Evolutionary conservation across 2,329 filamentous ascomycete species (phyloP).

Genomic region (Alternaria postmessia): DNA sequence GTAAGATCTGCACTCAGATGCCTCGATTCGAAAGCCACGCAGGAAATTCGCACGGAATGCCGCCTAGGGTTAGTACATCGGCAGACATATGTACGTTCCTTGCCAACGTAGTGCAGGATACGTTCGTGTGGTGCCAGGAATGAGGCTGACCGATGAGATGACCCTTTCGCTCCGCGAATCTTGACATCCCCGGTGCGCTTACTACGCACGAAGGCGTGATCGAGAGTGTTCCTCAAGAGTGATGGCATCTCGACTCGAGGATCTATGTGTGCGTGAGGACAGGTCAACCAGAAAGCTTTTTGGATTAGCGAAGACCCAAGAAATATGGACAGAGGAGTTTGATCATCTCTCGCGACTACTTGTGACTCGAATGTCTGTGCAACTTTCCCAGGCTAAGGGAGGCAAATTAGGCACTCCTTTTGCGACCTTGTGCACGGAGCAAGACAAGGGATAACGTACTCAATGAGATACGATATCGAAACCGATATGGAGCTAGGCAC

Average conservation of each 20-base stretch:
- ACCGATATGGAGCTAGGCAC: no score
- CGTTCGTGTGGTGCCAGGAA: neutral
- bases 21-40: constrained; percentile 8
- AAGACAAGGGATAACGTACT: neutral
- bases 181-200: constrained; percentile 14
- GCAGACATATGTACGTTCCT: constrained; percentile 4
- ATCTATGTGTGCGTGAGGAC: neutral
- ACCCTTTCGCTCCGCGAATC: constrained; percentile 8
- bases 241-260: neutral
- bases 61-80: constrained; percentile 5
- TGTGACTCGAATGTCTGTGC: neutral
- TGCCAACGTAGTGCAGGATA: constrained; percentile 15
- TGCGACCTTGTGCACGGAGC: neutral
- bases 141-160: neutral
- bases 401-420: neutral
- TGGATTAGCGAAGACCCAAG: neutral
- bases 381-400: neutral
- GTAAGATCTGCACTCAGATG: constrained; percentile 12
- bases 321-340: neutral
- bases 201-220: constrained; percentile 14
- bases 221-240: neutral
- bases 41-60: neutral
- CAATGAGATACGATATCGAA: neutral
- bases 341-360: neutral
- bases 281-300: neutral